Evolutionary conservation across 345 rosid genomes (phyloP).

Genomic region (Eucalyptus regnans): DNA sequence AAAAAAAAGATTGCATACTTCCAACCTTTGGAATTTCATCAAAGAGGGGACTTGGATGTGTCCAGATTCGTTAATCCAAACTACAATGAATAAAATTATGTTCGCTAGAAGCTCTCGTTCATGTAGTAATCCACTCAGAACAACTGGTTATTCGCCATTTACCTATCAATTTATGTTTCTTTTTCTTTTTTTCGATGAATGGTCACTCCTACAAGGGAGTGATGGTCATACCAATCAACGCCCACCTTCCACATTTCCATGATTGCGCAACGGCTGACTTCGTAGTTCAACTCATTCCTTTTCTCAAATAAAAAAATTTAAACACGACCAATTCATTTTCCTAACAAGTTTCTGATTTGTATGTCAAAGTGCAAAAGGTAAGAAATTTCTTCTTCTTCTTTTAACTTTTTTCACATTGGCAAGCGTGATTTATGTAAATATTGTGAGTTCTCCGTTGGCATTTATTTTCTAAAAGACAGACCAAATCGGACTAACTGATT

Average conservation of each 20-base stretch:
- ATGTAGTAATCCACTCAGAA: not conserved
- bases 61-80: not conserved
- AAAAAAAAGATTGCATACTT: not conserved
- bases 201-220: not conserved
- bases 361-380: not conserved
- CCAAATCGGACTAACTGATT: fast-evolving
- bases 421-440: fast-evolving
- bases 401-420: not conserved
- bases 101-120: not conserved
- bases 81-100: not conserved
- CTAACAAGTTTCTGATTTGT: not conserved
- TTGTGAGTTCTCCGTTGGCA: fast-evolving
- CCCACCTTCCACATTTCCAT: not conserved
- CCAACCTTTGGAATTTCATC: not conserved
- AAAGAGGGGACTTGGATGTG: not conserved
- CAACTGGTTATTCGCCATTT: not conserved
- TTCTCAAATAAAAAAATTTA: not conserved
- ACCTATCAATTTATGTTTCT: not conserved
- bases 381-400: not conserved
- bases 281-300: not conserved
- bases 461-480: not conserved
- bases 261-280: not conserved
- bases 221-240: not conserved
- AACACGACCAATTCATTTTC: not conserved
- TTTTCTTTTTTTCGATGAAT: not conserved